Conservation (phyloP, 352 stramenopile species). For the Phytopythium sindhum region DNA sequence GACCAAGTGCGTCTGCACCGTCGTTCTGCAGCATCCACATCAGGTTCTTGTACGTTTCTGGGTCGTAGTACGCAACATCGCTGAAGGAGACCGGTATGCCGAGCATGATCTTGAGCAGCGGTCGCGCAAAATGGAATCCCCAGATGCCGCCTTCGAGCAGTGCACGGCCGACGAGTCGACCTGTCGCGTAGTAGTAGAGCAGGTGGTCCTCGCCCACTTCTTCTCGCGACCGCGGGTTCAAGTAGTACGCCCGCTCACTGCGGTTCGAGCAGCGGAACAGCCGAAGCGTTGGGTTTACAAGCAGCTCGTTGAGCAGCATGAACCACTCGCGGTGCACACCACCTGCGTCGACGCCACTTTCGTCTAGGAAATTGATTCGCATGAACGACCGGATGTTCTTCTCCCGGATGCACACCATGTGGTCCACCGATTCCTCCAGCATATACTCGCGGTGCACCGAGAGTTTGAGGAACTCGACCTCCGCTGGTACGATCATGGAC, state of each 20-base stretch:
- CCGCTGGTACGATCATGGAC: slow-evolving; percentile 53
- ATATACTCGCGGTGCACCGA: slow-evolving; percentile 60
- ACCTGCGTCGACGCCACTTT: slow-evolving; percentile 83
- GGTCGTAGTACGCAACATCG: slow-evolving; percentile 86
- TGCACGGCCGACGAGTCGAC: slow-evolving; percentile 54
- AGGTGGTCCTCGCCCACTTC: slow-evolving; percentile 62
- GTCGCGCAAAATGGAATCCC: slow-evolving; percentile 90
- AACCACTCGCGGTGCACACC: slow-evolving; percentile 93
- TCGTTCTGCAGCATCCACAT: slow-evolving; percentile 51
- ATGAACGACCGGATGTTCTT: slow-evolving; percentile 67
- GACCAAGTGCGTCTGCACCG: slow-evolving; percentile 46
- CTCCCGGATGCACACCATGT: slow-evolving; percentile 53
- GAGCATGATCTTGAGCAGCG: slow-evolving; percentile 97
- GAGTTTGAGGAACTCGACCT: slow-evolving; percentile 66
- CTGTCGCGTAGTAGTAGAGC: slow-evolving; percentile 54
- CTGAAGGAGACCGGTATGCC: slow-evolving; percentile 92
- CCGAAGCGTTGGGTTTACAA: slow-evolving; percentile 37
- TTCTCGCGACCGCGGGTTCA: slow-evolving; percentile 54
- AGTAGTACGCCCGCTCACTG: slow-evolving; percentile 50
- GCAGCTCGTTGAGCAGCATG: slow-evolving; percentile 63
- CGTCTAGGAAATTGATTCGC: slow-evolving; percentile 86
- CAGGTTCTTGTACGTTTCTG: slow-evolving; percentile 48
- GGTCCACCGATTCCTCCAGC: slow-evolving; percentile 69
- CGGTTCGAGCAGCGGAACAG: slow-evolving; percentile 63
- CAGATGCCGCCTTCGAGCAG: slow-evolving; percentile 90